These are phyloP conservation scores for Solanum virginianum DNA, from an alignment of 257 asterid species.

Conservation along the genomic window DNA sequence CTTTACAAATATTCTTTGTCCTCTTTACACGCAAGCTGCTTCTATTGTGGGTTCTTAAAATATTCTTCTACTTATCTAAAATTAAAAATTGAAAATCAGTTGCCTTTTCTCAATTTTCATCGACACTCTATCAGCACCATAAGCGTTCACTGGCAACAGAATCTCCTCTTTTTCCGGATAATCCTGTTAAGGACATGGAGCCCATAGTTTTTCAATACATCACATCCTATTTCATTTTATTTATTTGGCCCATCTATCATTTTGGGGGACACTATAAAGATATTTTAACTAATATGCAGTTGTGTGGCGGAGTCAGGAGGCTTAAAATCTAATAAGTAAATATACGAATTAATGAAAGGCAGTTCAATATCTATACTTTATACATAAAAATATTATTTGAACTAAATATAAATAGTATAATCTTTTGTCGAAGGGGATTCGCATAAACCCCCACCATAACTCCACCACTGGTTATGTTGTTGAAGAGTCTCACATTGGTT, in stretches of 20 bases:
- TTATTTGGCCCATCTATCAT: background rate
- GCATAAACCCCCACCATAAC: too few relatives aligned
- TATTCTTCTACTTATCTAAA: background rate
- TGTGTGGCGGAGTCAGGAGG: too few relatives aligned
- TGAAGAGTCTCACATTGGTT: background rate
- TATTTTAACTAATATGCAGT: background rate
- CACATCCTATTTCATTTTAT: background rate
- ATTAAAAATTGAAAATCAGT: background rate
- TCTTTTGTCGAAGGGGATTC: too few relatives aligned
- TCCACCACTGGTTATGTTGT: background rate
- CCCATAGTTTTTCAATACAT: background rate
- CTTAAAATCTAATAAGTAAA: too few relatives aligned
- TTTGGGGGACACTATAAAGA: background rate
- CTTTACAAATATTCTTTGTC: conserved; percentile 4
- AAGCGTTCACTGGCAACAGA: conserved; percentile 2
- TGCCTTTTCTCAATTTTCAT: background rate
- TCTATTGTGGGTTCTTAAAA: background rate
- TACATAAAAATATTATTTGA: too few relatives aligned
- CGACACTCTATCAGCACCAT: background rate
- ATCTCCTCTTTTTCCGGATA: background rate
- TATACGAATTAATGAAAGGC: too few relatives aligned
- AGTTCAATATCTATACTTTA: too few relatives aligned
- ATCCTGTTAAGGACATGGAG: background rate
- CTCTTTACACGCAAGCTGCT: conserved; percentile 15
- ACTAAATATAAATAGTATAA: too few relatives aligned